These are phyloP conservation scores for Leptomonas seymouri DNA, from an alignment of 208 protist genomes.

Conservation along the genomic window DNA sequence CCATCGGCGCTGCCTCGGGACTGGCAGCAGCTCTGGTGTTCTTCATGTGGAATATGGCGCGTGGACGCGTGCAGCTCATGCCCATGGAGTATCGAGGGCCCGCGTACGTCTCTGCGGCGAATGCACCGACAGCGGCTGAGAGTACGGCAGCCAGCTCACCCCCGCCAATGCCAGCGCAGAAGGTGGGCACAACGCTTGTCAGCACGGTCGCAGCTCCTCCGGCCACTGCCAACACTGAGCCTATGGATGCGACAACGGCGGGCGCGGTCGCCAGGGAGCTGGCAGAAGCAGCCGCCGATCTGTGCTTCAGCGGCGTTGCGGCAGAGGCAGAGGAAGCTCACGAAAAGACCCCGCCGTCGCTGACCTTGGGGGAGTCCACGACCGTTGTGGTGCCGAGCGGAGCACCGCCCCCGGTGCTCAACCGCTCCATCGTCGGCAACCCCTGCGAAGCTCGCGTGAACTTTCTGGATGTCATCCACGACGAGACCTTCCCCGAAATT, in stretches of 20 bases:
- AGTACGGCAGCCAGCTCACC: not conserved
- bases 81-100: constrained; percentile 27
- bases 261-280: not conserved
- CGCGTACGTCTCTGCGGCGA: not conserved
- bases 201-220: not conserved
- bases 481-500: constrained; percentile 46
- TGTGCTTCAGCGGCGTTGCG: not conserved
- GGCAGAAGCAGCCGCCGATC: not conserved
- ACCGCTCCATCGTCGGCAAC: constrained; percentile 30
- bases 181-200: not conserved
- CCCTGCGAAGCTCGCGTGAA: constrained; percentile 40
- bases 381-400: constrained; percentile 16
- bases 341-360: not conserved
- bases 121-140: not conserved
- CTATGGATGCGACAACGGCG: not conserved
- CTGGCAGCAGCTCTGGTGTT: constrained; percentile 53
- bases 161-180: not conserved
- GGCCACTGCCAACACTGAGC: not conserved
- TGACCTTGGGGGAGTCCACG: constrained; percentile 19
- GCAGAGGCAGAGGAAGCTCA: constrained; percentile 6
- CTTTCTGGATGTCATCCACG: constrained; percentile 43
- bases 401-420: constrained; percentile 10
- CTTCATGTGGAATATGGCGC: constrained; percentile 67
- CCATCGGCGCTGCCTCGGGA: constrained; percentile 49
- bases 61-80: constrained; percentile 37